Conservation (phyloP, 1,284 basidiomycete genomes). For the Leucoagaricus sp. region DNA sequence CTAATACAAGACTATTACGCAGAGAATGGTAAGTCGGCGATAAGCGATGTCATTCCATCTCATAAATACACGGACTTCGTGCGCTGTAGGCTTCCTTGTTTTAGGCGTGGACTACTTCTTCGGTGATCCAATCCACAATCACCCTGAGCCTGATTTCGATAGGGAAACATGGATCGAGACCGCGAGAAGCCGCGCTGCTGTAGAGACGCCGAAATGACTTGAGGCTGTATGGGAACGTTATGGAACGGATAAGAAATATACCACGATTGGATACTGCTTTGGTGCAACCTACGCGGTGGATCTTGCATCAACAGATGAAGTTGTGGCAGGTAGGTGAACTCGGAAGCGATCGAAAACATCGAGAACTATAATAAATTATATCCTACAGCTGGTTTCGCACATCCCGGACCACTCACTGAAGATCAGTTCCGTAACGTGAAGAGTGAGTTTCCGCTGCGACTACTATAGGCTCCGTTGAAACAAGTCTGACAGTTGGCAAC, state of each 20-base stretch:
- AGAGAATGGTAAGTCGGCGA: conserved; percentile 39
- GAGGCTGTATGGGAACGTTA: conserved; percentile 46
- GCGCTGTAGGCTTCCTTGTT: conserved; percentile 47
- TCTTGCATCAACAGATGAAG: conserved; percentile 40
- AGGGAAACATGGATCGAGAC: conserved; percentile 41
- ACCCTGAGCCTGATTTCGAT: conserved; percentile 41
- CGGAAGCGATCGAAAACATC: neutral
- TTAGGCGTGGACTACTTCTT: conserved; percentile 59
- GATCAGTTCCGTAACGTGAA: conserved; percentile 48
- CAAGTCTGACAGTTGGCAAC: neutral
- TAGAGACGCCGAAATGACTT: conserved; percentile 49
- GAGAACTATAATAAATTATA: neutral
- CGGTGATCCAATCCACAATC: conserved; percentile 47
- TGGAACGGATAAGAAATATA: conserved; percentile 34
- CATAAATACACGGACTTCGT: neutral
- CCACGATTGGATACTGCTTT: conserved; percentile 51
- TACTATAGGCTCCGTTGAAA: neutral
- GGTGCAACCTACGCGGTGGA: conserved; percentile 54
- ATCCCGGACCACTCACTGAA: conserved; percentile 54
- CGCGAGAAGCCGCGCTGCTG: conserved; percentile 33
- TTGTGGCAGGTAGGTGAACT: conserved; percentile 43
- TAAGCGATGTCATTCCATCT: neutral
- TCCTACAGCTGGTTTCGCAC: conserved; percentile 50
- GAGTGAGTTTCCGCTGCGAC: conserved; percentile 37
- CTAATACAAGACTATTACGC: conserved; percentile 56